phyloP scores from a whole-genome alignment of 2,329 filamentous ascomycete genomes.

The Septoria linicola region DNA sequence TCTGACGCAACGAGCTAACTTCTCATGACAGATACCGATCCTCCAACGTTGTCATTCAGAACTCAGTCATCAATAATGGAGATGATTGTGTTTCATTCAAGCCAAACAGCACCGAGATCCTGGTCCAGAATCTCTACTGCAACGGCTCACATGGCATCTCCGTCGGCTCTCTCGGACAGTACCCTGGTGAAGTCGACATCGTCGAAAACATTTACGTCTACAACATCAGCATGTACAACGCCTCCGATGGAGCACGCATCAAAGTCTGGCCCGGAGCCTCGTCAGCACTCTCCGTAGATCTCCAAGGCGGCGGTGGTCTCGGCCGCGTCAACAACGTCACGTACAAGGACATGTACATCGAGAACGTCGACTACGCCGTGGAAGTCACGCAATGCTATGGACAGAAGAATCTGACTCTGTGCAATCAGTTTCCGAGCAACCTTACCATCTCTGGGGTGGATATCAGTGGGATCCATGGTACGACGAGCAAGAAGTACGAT shows the following conservation, averaged over 20 bases:
- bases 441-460: constrained; percentile 57
- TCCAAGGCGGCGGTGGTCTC: constrained; percentile 64
- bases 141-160: constrained; percentile 71
- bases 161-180: constrained; percentile 70
- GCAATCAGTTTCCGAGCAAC: constrained; percentile 57
- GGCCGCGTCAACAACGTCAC: constrained; percentile 66
- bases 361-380: constrained; percentile 65
- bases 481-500: constrained; percentile 48
- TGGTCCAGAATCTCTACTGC: constrained; percentile 66
- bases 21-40: not conserved
- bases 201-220: constrained; percentile 63
- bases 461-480: constrained; percentile 58
- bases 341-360: constrained; percentile 60
- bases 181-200: constrained; percentile 62
- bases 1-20: not conserved
- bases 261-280: constrained; percentile 68
- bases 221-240: constrained; percentile 42
- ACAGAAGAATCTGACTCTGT: constrained; percentile 62
- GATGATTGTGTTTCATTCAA: constrained; percentile 75
- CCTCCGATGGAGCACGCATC: constrained; percentile 65
- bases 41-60: constrained; percentile 59
- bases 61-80: constrained; percentile 63
- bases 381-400: constrained; percentile 67
- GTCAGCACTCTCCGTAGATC: constrained; percentile 57
- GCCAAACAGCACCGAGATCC: constrained; percentile 67